Evolutionary conservation across 1,139 yeast genomes (phyloP).

Genomic region (Yarrowia galli): DNA sequence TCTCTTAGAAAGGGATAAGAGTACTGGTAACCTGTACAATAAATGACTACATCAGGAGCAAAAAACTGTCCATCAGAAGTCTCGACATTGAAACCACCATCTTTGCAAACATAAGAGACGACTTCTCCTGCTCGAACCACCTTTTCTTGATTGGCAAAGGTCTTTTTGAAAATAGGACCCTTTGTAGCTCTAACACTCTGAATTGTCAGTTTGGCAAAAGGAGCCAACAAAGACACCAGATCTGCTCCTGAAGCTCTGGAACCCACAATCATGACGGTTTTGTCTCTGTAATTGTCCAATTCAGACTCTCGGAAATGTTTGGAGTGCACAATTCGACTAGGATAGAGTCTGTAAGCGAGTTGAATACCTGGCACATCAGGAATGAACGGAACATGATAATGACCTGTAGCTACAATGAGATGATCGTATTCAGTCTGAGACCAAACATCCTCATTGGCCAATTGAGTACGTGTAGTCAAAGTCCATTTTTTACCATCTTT

Average conservation of each 20-base stretch:
- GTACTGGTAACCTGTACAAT: constrained; percentile 70
- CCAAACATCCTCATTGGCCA: not conserved
- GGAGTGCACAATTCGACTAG: constrained; percentile 40
- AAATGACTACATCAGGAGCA: constrained; percentile 59
- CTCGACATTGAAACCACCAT: constrained; percentile 10
- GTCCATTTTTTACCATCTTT: constrained; percentile 13
- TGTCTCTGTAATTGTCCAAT: constrained; percentile 38
- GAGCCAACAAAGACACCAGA: constrained; percentile 47
- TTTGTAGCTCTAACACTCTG: constrained; percentile 11
- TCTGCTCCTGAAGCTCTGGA: constrained; percentile 41
- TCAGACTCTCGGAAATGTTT: constrained; percentile 39
- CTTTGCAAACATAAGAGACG: constrained; percentile 10
- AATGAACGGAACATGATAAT: constrained; percentile 62
- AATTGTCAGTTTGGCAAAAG: not conserved
- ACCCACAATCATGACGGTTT: constrained; percentile 41
- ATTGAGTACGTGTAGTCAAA: not conserved
- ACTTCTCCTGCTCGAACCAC: constrained; percentile 40
- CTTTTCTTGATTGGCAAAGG: constrained; percentile 45
- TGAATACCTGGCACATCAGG: constrained; percentile 50
- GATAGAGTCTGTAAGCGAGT: constrained; percentile 9
- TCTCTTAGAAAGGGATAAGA: constrained; percentile 56
- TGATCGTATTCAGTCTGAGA: constrained; percentile 55
- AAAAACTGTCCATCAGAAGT: constrained; percentile 30
- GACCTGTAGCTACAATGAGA: constrained; percentile 65
- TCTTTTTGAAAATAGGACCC: constrained; percentile 48